Conservation (phyloP, 1,139 yeast species). For the Saccharomycopsis crataegensis region DNA sequence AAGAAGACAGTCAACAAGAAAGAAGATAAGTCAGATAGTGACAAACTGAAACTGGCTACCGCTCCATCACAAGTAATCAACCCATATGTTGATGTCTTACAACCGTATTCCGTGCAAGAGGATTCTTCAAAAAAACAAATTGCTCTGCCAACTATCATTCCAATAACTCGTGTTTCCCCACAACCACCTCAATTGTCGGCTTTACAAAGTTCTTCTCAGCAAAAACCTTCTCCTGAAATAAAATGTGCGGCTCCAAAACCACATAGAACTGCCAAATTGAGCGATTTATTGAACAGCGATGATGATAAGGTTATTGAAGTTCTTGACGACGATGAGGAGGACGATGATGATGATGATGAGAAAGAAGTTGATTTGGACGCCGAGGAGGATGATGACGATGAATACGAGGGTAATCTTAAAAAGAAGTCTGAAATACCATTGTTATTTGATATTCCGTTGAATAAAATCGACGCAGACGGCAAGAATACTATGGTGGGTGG, state of each 20-base stretch:
- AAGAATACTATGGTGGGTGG: conserved; percentile 26
- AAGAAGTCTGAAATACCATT: conserved; percentile 17
- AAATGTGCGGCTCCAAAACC: neutral
- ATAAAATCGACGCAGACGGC: conserved; percentile 5
- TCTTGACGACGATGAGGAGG: conserved; percentile 13
- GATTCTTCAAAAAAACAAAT: no score
- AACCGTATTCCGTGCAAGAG: no score
- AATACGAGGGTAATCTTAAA: conserved; percentile 9
- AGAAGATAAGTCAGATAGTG: neutral
- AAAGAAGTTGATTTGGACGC: conserved; percentile 15
- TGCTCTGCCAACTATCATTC: no score
- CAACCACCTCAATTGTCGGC: no score
- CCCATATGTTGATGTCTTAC: no score
- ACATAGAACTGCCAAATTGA: neutral
- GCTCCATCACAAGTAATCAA: no score
- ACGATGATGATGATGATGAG: conserved; percentile 16
- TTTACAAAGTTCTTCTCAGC: no score
- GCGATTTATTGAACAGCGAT: conserved; percentile 8
- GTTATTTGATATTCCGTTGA: conserved; percentile 16
- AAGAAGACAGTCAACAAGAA: neutral
- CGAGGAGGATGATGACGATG: conserved; percentile 14
- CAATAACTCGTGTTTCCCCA: no score
- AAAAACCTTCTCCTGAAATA: no score
- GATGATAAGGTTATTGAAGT: conserved; percentile 9
- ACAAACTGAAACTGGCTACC: neutral